Base-by-base conservation (phyloP, 371 early-diverging fungal species). In the Batkoa obscura region DNA sequence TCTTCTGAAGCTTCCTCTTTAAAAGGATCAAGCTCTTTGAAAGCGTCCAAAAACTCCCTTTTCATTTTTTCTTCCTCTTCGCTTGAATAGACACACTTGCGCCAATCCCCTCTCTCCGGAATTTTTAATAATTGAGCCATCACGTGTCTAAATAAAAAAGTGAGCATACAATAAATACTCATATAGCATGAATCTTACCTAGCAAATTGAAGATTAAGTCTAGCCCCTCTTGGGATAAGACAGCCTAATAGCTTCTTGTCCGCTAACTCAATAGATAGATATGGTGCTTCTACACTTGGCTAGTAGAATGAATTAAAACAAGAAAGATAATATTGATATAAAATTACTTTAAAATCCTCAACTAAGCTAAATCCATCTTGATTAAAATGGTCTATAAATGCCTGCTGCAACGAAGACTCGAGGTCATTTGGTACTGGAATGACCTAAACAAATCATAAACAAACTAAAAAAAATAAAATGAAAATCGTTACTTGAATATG, bases 61-160 rank as follows among this genome's bases (percentile, higher is more conserved):
- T 70, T 65, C 53, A 68, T 74, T 41, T 61, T 56, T 33, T 66
- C 66, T 62, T 89, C 88, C 55, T 83, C 77, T 35, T 79, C 76
- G 31, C 70, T 65, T 12, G 65, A 50, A 53, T 77, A 62, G 23
- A 66, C 58, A 58, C 86, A 85, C 4, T 66, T 64, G 61, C 80
- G 81, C 90, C 90, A 90, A 55, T 82, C 73, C 36, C 69, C 76
- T 42, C 84, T 68, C 13, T 82, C 76, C 13, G 81, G 78, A 1
- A 50, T 61, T 0, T 73, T 81, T 31, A 88, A 57, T 1, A 75
- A 67, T 23, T 71, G 66, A 2, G 84, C 78, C 30, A 83, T 58
- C 1, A 80, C 73, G 23, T 23, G 23, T 23, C 23, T 23, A 23
- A 23, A 23, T 23, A 23, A 23, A 23, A 23, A 23, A 23, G 23